Evolutionary conservation across 148 eudicot species (phyloP).

Genomic region (Euryodendron excelsum): DNA sequence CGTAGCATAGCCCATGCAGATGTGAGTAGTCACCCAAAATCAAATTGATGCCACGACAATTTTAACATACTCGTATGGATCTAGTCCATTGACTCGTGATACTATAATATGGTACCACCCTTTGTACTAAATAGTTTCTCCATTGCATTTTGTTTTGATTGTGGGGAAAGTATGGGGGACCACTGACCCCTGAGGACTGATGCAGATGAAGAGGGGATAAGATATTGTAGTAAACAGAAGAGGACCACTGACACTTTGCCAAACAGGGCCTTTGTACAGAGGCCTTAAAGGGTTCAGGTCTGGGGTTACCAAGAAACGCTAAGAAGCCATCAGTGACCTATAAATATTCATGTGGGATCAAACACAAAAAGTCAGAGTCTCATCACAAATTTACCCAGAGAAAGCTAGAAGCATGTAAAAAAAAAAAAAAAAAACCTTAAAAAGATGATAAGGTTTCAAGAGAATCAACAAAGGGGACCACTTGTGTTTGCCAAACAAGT

Average conservation of each 20-base stretch:
- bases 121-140: too few relatives aligned
- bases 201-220: neutral
- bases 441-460: neutral
- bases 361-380: neutral
- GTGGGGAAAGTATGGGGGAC: neutral
- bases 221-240: neutral
- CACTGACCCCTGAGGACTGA: neutral
- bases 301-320: too few relatives aligned
- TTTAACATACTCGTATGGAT: too few relatives aligned
- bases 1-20: too few relatives aligned
- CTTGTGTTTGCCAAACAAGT: neutral
- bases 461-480: neutral
- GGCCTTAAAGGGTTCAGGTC: too few relatives aligned
- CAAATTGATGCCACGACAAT: too few relatives aligned
- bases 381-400: neutral
- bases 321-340: conserved; percentile 3
- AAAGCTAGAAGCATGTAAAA: neutral
- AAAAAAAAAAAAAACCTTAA: neutral
- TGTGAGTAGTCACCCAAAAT: too few relatives aligned
- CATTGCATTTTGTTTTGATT: neutral
- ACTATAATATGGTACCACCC: too few relatives aligned
- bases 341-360: neutral
- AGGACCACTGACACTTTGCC: neutral
- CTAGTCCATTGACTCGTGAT: too few relatives aligned
- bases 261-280: neutral